Base-by-base conservation (phyloP, 2,329 filamentous ascomycete species). In the Microdochium nivale region DNA sequence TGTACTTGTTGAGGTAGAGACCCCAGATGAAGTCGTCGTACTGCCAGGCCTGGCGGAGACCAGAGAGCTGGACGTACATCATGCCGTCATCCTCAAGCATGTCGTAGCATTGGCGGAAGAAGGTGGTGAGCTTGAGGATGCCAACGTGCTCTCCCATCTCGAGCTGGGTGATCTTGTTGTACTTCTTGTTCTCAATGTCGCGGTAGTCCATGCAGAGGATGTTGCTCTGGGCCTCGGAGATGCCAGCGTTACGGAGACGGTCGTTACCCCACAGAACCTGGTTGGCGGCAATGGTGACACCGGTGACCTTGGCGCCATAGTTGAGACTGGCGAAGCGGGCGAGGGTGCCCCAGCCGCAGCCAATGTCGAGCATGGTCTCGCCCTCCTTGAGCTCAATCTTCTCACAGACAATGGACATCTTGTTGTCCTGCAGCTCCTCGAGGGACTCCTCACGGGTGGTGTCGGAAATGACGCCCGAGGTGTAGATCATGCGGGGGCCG, bases 81-180 rank as follows among this genome's bases (percentile, higher is more conserved):
- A 90, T 82, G 69, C 94, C 94, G 59, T 97, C 90, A 59, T 97
- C 94, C 56, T 96, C 89, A 51, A 97, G 84, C 90, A 97, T 96
- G 65, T 95, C 86, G 69, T 95, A 81, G 52, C 95, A 87, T 74
- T 97, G 92, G 62, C 78, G 82, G 62, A 91, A 75, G 78, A 99
- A 97, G 56, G 74, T 72, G 53, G 77, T 74, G 65, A 97, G 87
- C 73, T 96, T 88, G 59, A 90, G 87, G 55, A 97, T 88, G 74
- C 94, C 94, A 61, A 97, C 94, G 74, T 99, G 94, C 78, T 97
- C 94, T 51, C 90, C 91, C 94, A 97, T 97, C 73, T 99, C 94
- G 51, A 97, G 83, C 70, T 90, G 95, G 61, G 91, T 96, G 65
- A 97, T 96, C 77, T 96, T 95, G 73, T 95, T 83, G 78, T 92